A percentile compares a stretch with the other conserved stretches of the same genome.
phyloP scores from a whole-genome alignment of 768 basidiomycete species.

The Hydnum rufescens region DNA sequence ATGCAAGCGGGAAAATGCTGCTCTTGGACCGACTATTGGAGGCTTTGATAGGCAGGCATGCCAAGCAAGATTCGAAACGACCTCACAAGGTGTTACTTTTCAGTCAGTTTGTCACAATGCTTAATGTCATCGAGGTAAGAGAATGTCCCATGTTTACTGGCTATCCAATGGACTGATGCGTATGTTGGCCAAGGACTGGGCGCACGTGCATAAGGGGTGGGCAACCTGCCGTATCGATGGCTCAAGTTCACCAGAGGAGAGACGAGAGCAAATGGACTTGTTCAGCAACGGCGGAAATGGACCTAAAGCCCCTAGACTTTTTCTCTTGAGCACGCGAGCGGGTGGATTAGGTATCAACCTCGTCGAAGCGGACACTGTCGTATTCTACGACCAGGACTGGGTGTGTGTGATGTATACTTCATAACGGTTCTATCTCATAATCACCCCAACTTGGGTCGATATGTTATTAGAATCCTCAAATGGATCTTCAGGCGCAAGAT shows the following conservation, averaged over 20 bases:
- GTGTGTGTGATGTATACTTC: slow-evolving; percentile 22
- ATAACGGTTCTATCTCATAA: too few species aligned
- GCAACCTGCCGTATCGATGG: slow-evolving; percentile 84
- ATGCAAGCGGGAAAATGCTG: slow-evolving; percentile 94
- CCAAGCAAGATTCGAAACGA: not conserved
- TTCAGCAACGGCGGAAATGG: slow-evolving; percentile 60
- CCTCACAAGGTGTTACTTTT: slow-evolving; percentile 26
- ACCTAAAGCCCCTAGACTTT: slow-evolving; percentile 46
- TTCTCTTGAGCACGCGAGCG: slow-evolving; percentile 61
- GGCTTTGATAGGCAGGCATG: slow-evolving; percentile 39
- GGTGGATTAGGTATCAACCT: slow-evolving; percentile 70
- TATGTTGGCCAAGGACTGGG: slow-evolving; percentile 56
- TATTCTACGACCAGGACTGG: slow-evolving; percentile 89
- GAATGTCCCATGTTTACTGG: slow-evolving; percentile 2
- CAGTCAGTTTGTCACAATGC: slow-evolving; percentile 87
- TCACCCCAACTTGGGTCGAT: too few species aligned
- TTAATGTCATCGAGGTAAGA: slow-evolving; percentile 78
- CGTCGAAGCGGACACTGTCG: slow-evolving; percentile 72
- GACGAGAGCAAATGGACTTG: slow-evolving; percentile 63
- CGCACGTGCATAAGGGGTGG: slow-evolving; percentile 64
- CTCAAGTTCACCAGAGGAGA: slow-evolving; percentile 52
- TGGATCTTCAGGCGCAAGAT: slow-evolving; percentile 92
- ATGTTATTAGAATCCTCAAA: slow-evolving; percentile 64
- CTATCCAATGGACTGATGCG: slow-evolving; percentile 28
- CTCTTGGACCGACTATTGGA: slow-evolving; percentile 72